Evolutionary conservation across 768 basidiomycete genomes (phyloP).

Genomic region (Leccinum incarnatum): DNA sequence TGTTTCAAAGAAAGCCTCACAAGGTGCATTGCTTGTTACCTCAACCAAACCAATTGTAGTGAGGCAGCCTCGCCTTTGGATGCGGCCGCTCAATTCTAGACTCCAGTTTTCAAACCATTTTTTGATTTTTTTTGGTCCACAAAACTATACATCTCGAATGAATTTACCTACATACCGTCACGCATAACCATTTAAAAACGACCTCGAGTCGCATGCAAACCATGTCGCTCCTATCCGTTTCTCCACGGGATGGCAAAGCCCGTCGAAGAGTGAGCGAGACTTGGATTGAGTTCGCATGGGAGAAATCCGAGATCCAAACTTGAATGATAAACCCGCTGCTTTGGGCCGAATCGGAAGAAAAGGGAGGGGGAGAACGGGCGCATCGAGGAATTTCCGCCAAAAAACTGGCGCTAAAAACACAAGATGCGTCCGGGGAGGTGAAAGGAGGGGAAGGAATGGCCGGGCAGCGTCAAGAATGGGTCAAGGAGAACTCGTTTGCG

Average conservation of each 20-base stretch:
- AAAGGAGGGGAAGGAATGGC: background rate
- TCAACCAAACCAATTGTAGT: background rate
- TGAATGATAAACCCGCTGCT: background rate
- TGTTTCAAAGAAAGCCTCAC: too few species aligned
- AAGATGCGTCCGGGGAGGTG: constrained; percentile 1
- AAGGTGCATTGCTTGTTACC: background rate
- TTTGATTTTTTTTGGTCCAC: background rate
- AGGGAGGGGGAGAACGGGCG: constrained; percentile 1
- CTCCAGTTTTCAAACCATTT: background rate
- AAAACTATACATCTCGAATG: background rate
- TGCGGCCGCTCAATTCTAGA: background rate
- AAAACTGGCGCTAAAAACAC: constrained; percentile 2
- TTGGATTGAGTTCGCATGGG: background rate
- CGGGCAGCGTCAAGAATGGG: background rate
- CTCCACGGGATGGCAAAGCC: background rate
- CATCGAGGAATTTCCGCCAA: constrained; percentile 9
- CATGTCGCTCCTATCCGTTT: background rate
- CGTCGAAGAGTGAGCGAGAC: background rate
- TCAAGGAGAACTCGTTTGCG: background rate
- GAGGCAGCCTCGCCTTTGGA: background rate
- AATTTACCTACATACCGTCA: background rate
- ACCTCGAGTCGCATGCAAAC: background rate
- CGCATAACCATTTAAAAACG: background rate
- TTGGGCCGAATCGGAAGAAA: background rate
- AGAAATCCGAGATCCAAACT: background rate